Percentiles rank a stretch among this genome's conserved stretches.
phyloP scores from a whole-genome alignment of 345 rosid genomes.

The Sonneratia alba region DNA sequence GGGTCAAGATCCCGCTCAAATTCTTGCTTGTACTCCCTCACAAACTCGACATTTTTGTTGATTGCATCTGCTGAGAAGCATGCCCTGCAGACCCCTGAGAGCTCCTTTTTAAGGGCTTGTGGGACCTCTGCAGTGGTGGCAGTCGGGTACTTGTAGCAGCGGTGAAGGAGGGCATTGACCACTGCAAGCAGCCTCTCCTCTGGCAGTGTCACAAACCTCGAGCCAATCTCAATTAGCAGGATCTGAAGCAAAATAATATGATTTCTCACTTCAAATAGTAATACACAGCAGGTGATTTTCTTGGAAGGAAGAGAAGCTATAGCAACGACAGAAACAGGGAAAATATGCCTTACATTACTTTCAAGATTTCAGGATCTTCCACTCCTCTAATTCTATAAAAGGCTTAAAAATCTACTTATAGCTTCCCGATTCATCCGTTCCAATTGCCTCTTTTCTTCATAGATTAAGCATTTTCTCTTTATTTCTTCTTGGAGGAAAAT shows the following conservation, averaged over 20 bases:
- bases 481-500: not conserved
- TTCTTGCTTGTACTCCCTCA: constrained; percentile 93
- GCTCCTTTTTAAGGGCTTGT: constrained; percentile 94
- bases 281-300: not conserved
- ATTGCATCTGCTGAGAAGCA: constrained; percentile 99
- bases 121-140: constrained; percentile 99
- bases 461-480: not conserved
- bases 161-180: constrained; percentile 94
- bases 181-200: constrained; percentile 98
- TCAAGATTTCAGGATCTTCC: not conserved
- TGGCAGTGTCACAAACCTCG: constrained; percentile 90
- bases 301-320: no score
- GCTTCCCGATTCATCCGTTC: no score
- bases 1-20: constrained; percentile 99
- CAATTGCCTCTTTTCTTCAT: no score
- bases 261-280: constrained; percentile 9
- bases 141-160: constrained; percentile 97
- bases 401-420: no score
- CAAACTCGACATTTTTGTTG: constrained; percentile 94
- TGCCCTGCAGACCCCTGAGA: constrained; percentile 97
- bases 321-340: no score
- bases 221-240: constrained; percentile 91
- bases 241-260: constrained; percentile 37
- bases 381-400: not conserved
- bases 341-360: no score